Evolutionary conservation across 202 grass and related monocot genomes (phyloP).

Genomic region (Miscanthus sacchariflorus): DNA sequence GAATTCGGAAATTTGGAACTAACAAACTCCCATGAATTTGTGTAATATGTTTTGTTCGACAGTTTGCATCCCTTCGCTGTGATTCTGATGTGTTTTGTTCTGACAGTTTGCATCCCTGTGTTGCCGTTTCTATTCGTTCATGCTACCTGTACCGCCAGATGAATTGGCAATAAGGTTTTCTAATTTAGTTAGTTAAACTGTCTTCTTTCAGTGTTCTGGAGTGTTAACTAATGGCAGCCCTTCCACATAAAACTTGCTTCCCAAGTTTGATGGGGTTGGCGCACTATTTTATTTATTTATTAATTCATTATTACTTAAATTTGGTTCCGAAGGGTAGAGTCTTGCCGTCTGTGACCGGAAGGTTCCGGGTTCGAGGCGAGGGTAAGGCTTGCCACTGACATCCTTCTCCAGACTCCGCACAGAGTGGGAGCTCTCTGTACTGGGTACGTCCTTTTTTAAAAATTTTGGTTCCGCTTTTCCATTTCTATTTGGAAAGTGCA

Average conservation of each 20-base stretch:
- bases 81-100: background rate
- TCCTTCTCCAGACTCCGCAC: too few species aligned
- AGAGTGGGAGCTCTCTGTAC: too few species aligned
- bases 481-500: too few species aligned
- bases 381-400: too few species aligned
- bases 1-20: conserved; percentile 32
- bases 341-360: too few species aligned
- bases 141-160: background rate
- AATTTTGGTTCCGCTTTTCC: too few species aligned
- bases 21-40: conserved; percentile 34
- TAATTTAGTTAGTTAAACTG: too few species aligned
- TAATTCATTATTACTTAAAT: background rate
- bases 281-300: background rate
- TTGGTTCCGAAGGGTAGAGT: too few species aligned
- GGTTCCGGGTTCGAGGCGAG: too few species aligned
- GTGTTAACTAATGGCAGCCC: too few species aligned
- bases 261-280: background rate
- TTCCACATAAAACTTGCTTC: too few species aligned
- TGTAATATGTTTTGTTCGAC: conserved; percentile 27
- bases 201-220: background rate
- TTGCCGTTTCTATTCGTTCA: background rate
- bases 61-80: background rate
- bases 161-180: background rate
- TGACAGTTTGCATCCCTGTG: background rate
- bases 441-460: too few species aligned